Base-by-base conservation (phyloP, 305 asterid species). In the Andrographis paniculata region DNA sequence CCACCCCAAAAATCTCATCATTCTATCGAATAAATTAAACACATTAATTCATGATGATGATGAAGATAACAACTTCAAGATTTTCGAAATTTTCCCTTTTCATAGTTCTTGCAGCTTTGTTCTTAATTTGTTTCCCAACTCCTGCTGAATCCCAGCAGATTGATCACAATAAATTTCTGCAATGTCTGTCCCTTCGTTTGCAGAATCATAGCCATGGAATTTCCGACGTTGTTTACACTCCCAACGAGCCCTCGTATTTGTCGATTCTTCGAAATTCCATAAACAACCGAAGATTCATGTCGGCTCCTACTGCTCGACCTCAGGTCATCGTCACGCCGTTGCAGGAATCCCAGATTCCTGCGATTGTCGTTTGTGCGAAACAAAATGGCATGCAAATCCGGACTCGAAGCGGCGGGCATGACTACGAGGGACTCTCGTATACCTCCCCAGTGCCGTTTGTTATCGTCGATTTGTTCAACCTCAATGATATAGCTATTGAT, bases 391-490 rank as follows among this genome's bases (percentile, higher is more conserved):
- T 70, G 38, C 78, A 63, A 47, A 57, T 77, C 13, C 45, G 73
- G 37, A 55, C 60, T 3, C 62, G 77, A 16, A 70, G 84, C 14
- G 78, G 78, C 11, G 84, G 84, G 14, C 77, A 76, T 33, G 84
- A 76, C 21, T 69, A 42, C 17, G 84, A 72, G 41, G 79, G 72
- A 1, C 71, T 68, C n/a, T 69, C 80, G 0, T 69, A 57, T 43
- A 23, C 58, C 1, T 77, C 80, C 0, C 15, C 17, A 15, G 43
- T 44, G 10, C 85, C 80, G 1, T 77, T 69, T 42, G 52, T 77
- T 14, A 35, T 77, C 19, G 28, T 77, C 3, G 85, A 77, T 58
- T 47, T 70, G 67, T 20, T 47, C 2, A 64, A 73, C 48, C 36
- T 73, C 61, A 20, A 53, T 75, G 9, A 43, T 61, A 36, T 20